Evolutionary conservation across 108 stramenopile species (phyloP).

Genomic region (Halocafeteria seosinensis): DNA sequence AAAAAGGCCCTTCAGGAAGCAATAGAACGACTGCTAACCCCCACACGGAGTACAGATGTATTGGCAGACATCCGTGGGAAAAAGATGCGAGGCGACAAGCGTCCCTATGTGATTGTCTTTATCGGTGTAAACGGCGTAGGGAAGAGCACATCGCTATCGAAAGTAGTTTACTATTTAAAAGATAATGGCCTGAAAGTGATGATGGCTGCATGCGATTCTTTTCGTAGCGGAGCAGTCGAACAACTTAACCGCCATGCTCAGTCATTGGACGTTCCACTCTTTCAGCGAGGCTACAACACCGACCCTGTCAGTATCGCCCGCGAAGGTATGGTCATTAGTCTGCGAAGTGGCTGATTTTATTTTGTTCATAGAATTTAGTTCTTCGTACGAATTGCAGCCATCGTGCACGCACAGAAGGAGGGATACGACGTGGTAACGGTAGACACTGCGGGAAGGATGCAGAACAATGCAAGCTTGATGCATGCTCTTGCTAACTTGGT

Average conservation of each 20-base stretch:
- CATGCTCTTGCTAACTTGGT: conserved; percentile 74
- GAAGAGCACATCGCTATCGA: conserved; percentile 34
- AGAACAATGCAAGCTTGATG: conserved; percentile 91
- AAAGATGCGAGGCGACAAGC: conserved; percentile 9
- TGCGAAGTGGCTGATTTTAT: too few relatives aligned
- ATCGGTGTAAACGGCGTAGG: conserved; percentile 82
- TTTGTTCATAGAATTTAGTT: too few relatives aligned
- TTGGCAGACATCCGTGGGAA: conserved; percentile 8
- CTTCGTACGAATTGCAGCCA: conserved; percentile 48
- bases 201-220: conserved; percentile 90
- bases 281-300: conserved; percentile 74
- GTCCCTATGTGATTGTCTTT: conserved; percentile 68
- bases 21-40: conserved; percentile 30
- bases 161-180: conserved; percentile 43
- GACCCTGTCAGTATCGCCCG: conserved; percentile 72
- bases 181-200: conserved; percentile 26
- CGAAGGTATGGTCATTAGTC: too few relatives aligned
- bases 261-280: conserved; percentile 67
- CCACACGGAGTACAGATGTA: conserved; percentile 12
- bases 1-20: conserved; percentile 21
- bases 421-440: conserved; percentile 75
- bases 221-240: conserved; percentile 86
- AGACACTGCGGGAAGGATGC: conserved; percentile 91
- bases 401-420: conserved; percentile 55
- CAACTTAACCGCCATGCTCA: conserved; percentile 75